Evolutionary conservation across 306 rosid species (phyloP).

Genomic region (Heteromeles arbutifolia): DNA sequence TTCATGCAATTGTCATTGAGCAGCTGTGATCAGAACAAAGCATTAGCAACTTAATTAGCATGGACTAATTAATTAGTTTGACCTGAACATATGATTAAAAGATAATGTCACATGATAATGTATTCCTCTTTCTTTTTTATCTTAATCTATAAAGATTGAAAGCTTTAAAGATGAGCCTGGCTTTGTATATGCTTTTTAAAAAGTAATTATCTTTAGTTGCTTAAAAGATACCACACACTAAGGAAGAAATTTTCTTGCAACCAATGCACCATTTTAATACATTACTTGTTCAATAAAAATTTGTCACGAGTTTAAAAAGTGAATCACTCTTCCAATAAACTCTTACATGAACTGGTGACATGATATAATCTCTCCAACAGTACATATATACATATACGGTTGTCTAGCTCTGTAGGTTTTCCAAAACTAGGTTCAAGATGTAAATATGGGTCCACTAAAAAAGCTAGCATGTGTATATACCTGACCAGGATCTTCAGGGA

Average conservation of each 20-base stretch:
- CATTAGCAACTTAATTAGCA: conserved; percentile 1
- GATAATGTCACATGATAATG: neutral
- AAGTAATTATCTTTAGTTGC: neutral
- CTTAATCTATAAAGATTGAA: neutral
- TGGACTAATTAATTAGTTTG: neutral
- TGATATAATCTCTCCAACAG: no score
- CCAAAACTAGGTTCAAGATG: neutral
- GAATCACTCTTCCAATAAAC: no score
- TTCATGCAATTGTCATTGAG: conserved; percentile 75
- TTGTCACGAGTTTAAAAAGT: no score
- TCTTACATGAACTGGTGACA: no score
- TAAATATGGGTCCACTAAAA: neutral
- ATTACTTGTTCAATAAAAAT: no score
- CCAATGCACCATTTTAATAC: no score
- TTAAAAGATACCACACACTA: neutral
- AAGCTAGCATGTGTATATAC: conserved; percentile 27
- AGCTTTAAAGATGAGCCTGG: neutral
- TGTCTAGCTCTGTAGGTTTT: neutral
- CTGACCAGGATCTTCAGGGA: conserved; percentile 98
- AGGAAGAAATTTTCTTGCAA: no score
- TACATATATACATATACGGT: neutral
- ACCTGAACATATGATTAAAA: neutral
- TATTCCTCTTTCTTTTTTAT: neutral
- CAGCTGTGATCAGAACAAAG: conserved; percentile 35
- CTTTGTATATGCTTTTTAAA: neutral